These are phyloP conservation scores for Zoysia pacifica DNA, from an alignment of 176 grass and related monocot species.

Conservation along the genomic window DNA sequence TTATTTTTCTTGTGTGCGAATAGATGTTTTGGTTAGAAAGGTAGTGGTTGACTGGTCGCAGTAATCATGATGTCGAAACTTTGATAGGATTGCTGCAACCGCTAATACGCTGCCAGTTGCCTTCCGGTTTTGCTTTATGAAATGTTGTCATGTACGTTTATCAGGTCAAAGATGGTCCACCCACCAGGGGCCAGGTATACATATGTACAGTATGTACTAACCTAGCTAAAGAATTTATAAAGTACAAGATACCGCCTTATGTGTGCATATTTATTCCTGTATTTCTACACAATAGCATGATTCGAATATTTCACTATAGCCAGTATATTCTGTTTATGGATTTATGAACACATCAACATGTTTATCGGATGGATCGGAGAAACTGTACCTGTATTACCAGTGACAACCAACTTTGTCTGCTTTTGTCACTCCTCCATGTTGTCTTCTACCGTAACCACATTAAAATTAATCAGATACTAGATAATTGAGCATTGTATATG, in stretches of 20 bases:
- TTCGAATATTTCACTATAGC: background rate
- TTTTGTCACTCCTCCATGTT: constrained; percentile 41
- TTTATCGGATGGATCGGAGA: constrained; percentile 17
- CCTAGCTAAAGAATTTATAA: constrained; percentile 2
- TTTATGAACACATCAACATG: background rate
- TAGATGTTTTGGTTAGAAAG: constrained; percentile 18
- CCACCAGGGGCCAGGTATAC: constrained; percentile 36
- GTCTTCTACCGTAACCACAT: background rate
- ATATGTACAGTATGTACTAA: background rate
- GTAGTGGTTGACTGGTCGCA: constrained; percentile 36
- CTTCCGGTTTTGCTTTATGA: constrained; percentile 20
- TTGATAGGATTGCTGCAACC: constrained; percentile 29
- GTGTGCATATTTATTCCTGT: background rate
- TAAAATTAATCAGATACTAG: constrained; percentile 2
- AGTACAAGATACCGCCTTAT: background rate
- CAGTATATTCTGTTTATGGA: background rate
- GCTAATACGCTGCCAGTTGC: background rate
- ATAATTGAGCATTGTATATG: background rate
- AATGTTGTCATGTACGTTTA: constrained; percentile 2
- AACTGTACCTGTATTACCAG: constrained; percentile 12
- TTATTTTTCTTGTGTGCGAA: background rate
- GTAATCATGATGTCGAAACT: constrained; percentile 20
- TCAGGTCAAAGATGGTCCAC: constrained; percentile 46
- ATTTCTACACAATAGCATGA: background rate
- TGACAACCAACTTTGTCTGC: constrained; percentile 20